These are phyloP conservation scores for Kodamaea anthophila DNA, from an alignment of 1,139 yeast species.

Conservation along the genomic window DNA sequence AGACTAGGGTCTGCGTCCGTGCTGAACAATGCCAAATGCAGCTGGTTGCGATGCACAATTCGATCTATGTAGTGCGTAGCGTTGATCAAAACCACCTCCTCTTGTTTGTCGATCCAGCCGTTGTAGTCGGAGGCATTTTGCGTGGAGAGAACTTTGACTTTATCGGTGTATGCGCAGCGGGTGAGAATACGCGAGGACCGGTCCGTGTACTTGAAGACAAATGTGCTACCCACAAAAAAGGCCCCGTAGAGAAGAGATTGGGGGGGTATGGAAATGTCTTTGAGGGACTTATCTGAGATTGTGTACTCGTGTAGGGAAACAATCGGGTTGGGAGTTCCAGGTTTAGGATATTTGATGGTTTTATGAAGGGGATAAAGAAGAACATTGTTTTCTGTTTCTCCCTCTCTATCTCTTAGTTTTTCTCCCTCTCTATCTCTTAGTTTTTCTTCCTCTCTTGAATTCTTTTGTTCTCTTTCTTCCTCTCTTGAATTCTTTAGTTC, in stretches of 20 bases:
- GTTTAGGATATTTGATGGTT: conserved; percentile 76
- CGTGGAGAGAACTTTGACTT: conserved; percentile 12
- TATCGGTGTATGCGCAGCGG: conserved; percentile 43
- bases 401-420: conserved; percentile 27
- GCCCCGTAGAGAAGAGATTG: conserved; percentile 67
- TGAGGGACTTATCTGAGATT: conserved; percentile 12
- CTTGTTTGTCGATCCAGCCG: conserved; percentile 52
- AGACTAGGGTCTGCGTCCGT: conserved; percentile 31
- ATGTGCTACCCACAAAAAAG: conserved; percentile 56
- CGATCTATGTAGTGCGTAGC: conserved; percentile 68
- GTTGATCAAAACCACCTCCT: conserved; percentile 28
- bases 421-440: conserved; percentile 27
- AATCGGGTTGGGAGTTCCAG: conserved; percentile 71
- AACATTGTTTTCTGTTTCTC: conserved; percentile 18
- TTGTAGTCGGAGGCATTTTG: conserved; percentile 41
- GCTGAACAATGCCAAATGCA: conserved; percentile 64
- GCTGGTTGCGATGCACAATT: conserved; percentile 55
- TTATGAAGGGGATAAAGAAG: conserved; percentile 52
- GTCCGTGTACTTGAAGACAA: conserved; percentile 64
- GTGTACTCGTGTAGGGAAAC: conserved; percentile 45
- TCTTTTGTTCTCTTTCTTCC: conserved; percentile 22
- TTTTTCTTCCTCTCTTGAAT: conserved; percentile 28
- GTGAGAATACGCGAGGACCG: conserved; percentile 59
- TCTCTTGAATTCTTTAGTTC: conserved; percentile 33
- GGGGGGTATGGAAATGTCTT: conserved; percentile 24